phyloP scores from a whole-genome alignment of 805 yeast genomes.

The Lachancea mirantina region DNA sequence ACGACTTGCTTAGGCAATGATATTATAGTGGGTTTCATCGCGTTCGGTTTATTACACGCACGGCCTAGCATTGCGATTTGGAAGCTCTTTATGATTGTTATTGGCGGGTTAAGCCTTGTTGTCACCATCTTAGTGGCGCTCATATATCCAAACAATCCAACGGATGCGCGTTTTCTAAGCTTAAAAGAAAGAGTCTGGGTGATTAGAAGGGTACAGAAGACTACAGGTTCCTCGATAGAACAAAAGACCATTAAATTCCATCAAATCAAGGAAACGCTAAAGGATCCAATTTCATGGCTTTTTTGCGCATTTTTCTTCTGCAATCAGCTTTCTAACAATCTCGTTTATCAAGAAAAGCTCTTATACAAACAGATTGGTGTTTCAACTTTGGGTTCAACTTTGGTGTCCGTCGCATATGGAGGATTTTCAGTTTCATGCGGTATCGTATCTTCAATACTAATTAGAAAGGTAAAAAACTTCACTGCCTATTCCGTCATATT shows the following conservation, averaged over 20 bases:
- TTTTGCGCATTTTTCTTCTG: slow-evolving; percentile 32
- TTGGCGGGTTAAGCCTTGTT: slow-evolving; percentile 41
- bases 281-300: slow-evolving; percentile 38
- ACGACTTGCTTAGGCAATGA: slow-evolving; percentile 37
- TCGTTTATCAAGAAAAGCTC: slow-evolving; percentile 40
- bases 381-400: slow-evolving; percentile 36
- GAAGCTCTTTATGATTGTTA: slow-evolving; percentile 43
- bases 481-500: slow-evolving; percentile 27
- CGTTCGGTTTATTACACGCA: slow-evolving; percentile 23
- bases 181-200: slow-evolving; percentile 39
- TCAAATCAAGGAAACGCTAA: slow-evolving; percentile 39
- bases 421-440: slow-evolving; percentile 33
- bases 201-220: slow-evolving; percentile 36
- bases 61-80: slow-evolving; percentile 33
- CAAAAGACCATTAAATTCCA: slow-evolving; percentile 38
- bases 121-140: slow-evolving; percentile 27
- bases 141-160: slow-evolving; percentile 44
- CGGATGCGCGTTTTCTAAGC: slow-evolving; percentile 36
- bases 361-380: slow-evolving; percentile 35
- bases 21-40: slow-evolving; percentile 33
- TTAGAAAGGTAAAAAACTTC: slow-evolving; percentile 27
- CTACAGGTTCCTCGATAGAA: slow-evolving; percentile 36
- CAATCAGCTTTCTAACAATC: slow-evolving; percentile 40
- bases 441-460: slow-evolving; percentile 27
- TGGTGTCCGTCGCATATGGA: slow-evolving; percentile 44